Base-by-base conservation (phyloP, 2,329 filamentous ascomycete genomes). In the Colletotrichum destructivum region DNA sequence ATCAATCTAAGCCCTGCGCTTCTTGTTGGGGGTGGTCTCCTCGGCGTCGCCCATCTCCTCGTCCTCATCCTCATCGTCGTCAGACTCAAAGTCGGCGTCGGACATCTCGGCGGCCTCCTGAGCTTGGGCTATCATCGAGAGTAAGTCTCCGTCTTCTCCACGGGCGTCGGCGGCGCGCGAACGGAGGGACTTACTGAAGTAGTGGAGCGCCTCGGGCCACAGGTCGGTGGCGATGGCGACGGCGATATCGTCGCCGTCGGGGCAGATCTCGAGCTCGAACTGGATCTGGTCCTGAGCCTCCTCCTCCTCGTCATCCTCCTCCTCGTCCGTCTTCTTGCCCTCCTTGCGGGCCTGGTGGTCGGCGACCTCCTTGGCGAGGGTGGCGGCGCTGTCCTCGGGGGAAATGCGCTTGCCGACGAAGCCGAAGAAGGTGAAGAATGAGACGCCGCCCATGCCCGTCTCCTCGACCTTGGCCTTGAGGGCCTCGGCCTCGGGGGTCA, bases 361-460 rank as follows among this genome's bases (percentile, higher is more conserved):
- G 83, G 91, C 88, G 61, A 86, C 82, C 76, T 92, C 89, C 77
- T 90, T 86, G 82, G 90, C 88, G 31, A 80, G 82, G 8, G 91
- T 92, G 73, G 88, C 84, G 75, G 84, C 84, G 76, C 89, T 92
- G 87, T 97, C 93, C 82, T 94, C 92, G 2, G 90, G 92, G 57
- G 88, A 89, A 76, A 98, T 84, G 78, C 89, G 89, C 74, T 89
- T 85, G 74, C 90, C 94, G 73, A 88, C 90, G 85, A 92, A 98
- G 65, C 92, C 94, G 81, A 98, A 98, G 89, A 92, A 96, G 69
- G 91, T 90, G 80, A 98, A 98, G 88, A 98, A 98, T 83, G 92
- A 95, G 62, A 91, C 80, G 7, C 88, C 91, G 56, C 89, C 90
- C 73, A 93, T 87, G 57, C 89, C 88, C 18, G 88, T 91, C 74